Conservation (phyloP, 2,329 filamentous ascomycete species). For the Cladosporium velox region DNA sequence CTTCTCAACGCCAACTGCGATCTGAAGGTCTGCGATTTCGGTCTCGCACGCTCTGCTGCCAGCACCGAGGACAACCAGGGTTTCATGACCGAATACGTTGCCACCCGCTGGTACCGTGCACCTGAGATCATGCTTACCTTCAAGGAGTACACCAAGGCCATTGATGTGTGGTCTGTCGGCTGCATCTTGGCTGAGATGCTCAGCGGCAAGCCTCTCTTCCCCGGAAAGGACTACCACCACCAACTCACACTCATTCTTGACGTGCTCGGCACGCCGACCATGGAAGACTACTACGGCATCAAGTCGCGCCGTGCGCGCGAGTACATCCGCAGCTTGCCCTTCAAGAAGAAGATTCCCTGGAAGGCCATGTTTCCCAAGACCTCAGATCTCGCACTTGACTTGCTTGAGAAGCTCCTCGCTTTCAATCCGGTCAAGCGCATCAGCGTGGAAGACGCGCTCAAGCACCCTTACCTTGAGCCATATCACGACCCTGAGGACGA, state of each 20-base stretch:
- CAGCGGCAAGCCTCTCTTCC: conserved; percentile 96
- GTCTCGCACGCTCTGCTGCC: conserved; percentile 85
- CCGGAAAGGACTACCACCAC: conserved; percentile 98
- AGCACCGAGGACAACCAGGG: conserved; percentile 99
- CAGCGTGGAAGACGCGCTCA: conserved; percentile 93
- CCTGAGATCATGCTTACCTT: conserved; percentile 99
- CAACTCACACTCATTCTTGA: conserved; percentile 96
- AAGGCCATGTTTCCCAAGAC: conserved; percentile 97
- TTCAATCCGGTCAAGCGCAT: conserved; percentile 99
- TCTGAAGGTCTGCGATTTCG: conserved; percentile 98
- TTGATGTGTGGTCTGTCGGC: conserved; percentile 98
- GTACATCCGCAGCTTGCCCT: conserved; percentile 95
- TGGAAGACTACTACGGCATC: conserved; percentile 99
- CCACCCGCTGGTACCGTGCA: conserved; percentile 97
- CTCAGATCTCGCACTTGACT: conserved; percentile 91
- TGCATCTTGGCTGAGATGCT: conserved; percentile 99
- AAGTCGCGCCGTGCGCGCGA: conserved; percentile 96
- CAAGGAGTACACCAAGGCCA: conserved; percentile 99
- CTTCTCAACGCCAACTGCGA: conserved; percentile 98
- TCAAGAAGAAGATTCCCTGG: conserved; percentile 99
- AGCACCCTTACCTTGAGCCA: conserved; percentile 96
- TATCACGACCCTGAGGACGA: conserved; percentile 99
- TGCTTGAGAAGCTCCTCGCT: conserved; percentile 91
- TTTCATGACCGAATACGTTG: conserved; percentile 99
- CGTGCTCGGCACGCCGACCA: conserved; percentile 94